These are phyloP conservation scores for Mortierella sp. DNA, from an alignment of 371 early-diverging fungal genomes.

Conservation along the genomic window DNA sequence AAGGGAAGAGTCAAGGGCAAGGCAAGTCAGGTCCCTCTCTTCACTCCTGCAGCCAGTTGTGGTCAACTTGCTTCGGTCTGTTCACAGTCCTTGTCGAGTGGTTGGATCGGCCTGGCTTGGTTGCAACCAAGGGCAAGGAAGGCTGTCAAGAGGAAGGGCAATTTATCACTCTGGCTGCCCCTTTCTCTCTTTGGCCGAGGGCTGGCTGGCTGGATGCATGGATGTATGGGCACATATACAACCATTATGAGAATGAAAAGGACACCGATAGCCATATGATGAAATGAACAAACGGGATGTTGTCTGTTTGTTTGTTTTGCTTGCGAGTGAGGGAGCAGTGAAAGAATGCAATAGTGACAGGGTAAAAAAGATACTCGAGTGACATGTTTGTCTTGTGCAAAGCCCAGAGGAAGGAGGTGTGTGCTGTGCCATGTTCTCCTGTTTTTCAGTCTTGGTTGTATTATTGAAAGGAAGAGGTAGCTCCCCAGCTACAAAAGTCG, in stretches of 20 bases:
- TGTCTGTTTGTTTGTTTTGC: not conserved
- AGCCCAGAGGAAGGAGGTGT: not conserved
- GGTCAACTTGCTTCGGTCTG: too few species aligned
- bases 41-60: too few species aligned
- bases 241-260: not conserved
- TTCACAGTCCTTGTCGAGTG: too few species aligned
- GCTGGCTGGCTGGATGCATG: not conserved
- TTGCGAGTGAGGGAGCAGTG: not conserved
- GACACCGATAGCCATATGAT: not conserved
- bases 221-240: not conserved
- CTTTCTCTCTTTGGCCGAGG: conserved; percentile 7
- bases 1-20: too few species aligned
- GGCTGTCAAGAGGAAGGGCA: too few species aligned
- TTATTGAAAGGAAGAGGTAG: too few species aligned
- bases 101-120: too few species aligned
- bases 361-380: not conserved
- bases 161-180: not conserved
- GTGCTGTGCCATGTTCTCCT: conserved; percentile 1
- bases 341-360: not conserved
- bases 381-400: not conserved
- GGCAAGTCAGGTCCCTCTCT: too few species aligned
- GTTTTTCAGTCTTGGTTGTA: not conserved
- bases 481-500: not conserved
- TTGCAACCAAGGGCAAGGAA: too few species aligned
- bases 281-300: not conserved